Evolutionary conservation across 768 basidiomycete genomes (phyloP), one percentile per base, ranked within the genome.

Genomic region (Phlebiopsis flavidoalba): DNA sequence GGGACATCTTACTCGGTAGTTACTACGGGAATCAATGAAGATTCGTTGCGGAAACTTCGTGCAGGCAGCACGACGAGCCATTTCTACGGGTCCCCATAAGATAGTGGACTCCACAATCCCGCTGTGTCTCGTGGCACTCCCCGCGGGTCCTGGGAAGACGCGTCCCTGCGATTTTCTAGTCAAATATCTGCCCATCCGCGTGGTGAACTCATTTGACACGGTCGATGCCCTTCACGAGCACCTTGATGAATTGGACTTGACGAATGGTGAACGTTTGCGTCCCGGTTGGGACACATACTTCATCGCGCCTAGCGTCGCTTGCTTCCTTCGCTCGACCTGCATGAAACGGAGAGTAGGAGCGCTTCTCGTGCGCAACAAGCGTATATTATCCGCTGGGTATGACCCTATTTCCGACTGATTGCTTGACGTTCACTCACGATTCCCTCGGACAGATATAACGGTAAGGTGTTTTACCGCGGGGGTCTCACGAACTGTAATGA

Each of bases 301-400:
- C 72, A 98, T 98, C n/a, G 96, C 94, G 89, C 3, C 79, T 98
- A 35, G 95, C 96, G 14, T 88, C 89, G 17, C 81, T 98, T 40
- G 95, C 95, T 15, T 93, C 95, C 86, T 83, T 61, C 80, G 93
- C 36, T 95, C 93, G 4, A 97, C 97, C 69, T 97, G 95, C 71
- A 97, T 98, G 95, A 97, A 98, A 72, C 83, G 95, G 8, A 83
- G 97, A 2, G 97, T 99, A 0, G 97, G 97, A 8, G 95, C 95
- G 0, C 85, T 99, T 19, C 77, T 99, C 31, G 95, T 98, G 33
- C 84, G 92, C 0, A 87, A 91, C 59, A 86, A 89, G 63, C 83
- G 91, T 31, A 83, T 93, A 24, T 75, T 93, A 21, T 82, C 90
- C 33, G 91, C 91, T 12, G 91, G 91, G 89, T 90, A 43, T 43